phyloP scores from a whole-genome alignment of 805 yeast genomes.

The Candida qinlingensis region DNA sequence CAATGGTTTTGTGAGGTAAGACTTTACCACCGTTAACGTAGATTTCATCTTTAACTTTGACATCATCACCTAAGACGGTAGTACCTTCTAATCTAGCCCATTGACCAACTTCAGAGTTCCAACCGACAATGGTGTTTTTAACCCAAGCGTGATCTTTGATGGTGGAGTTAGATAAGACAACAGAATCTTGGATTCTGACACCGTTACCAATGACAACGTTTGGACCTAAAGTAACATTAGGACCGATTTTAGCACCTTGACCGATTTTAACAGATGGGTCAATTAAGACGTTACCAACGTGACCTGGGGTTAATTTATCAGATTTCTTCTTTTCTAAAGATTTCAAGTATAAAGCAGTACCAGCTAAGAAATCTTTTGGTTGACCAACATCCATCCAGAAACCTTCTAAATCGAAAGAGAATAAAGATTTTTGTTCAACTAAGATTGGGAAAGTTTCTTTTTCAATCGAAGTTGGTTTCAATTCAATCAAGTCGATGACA shows the following conservation, averaged over 20 bases:
- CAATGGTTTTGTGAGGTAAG: constrained; percentile 95
- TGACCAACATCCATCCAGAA: constrained; percentile 99
- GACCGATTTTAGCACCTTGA: constrained; percentile 93
- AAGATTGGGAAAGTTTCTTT: constrained; percentile 98
- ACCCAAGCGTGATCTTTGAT: constrained; percentile 98
- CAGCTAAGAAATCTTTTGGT: constrained; percentile 98
- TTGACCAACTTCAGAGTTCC: constrained; percentile 97
- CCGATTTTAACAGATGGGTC: constrained; percentile 95
- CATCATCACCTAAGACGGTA: constrained; percentile 98
- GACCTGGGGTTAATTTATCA: constrained; percentile 59
- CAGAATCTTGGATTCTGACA: constrained; percentile 96
- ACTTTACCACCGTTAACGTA: constrained; percentile 99
- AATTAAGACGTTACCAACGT: constrained; percentile 81
- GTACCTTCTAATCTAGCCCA: constrained; percentile 99
- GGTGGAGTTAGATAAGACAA: constrained; percentile 82
- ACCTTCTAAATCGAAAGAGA: constrained; percentile 96
- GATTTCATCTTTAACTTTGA: constrained; percentile 95
- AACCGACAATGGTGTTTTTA: constrained; percentile 96
- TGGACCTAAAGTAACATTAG: constrained; percentile 97
- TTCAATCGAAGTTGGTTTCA: constrained; percentile 98
- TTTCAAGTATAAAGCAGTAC: constrained; percentile 87
- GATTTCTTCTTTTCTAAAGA: constrained; percentile 81
- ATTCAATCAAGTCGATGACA: constrained; percentile 92
- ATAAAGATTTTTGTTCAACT: constrained; percentile 82
- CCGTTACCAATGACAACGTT: constrained; percentile 95